Conservation (phyloP, 768 basidiomycete species). For the Boletus fagicola region DNA sequence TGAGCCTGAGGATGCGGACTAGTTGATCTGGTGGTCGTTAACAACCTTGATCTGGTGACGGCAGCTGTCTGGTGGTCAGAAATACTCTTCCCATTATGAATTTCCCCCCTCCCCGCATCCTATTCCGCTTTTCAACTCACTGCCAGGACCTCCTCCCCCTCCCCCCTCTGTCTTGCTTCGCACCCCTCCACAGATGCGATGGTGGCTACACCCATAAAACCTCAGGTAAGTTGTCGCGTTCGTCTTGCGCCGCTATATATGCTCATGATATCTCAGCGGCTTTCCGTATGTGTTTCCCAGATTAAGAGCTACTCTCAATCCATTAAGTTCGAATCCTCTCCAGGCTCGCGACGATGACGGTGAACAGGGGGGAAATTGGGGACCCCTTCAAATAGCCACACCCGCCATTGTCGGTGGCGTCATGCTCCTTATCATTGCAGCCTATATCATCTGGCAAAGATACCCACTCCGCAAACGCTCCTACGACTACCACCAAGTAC, state of each 20-base stretch:
- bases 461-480: conserved; percentile 4
- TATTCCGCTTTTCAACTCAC: conserved; percentile 13
- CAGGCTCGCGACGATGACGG: conserved; percentile 19
- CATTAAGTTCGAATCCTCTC: not conserved
- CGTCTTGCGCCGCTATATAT: not conserved
- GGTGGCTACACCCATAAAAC: conserved; percentile 13
- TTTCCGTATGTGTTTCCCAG: conserved; percentile 19
- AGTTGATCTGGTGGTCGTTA: conserved; percentile 6
- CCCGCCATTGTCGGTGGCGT: conserved; percentile 36
- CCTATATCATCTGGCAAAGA: conserved; percentile 27
- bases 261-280: conserved; percentile 16
- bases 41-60: conserved; percentile 18
- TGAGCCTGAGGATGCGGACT: not conserved
- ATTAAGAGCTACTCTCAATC: not conserved
- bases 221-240: conserved; percentile 12
- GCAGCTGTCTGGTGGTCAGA: conserved; percentile 14
- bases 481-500: conserved; percentile 14
- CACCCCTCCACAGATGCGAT: conserved; percentile 19
- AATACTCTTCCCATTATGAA: conserved; percentile 19
- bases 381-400: conserved; percentile 32
- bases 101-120: conserved; percentile 10
- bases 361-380: conserved; percentile 15
- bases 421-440: conserved; percentile 25
- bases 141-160: not conserved
- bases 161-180: not conserved